Percentiles rank a stretch among this genome's conserved stretches.
phyloP scores from a whole-genome alignment of 192 early-diverging fungal species.

The Podila verticillata region DNA sequence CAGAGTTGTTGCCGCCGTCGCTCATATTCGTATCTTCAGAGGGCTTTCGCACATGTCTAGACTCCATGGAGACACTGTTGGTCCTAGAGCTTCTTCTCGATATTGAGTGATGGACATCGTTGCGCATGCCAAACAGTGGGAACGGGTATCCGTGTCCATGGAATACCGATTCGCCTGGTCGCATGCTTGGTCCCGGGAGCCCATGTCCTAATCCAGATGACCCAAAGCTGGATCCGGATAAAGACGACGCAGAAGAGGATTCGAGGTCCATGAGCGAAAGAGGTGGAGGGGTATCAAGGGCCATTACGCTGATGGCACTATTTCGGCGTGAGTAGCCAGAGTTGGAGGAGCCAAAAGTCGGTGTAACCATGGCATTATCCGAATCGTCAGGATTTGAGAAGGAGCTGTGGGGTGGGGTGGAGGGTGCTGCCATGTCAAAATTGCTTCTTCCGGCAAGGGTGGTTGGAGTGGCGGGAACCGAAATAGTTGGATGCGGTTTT shows the following conservation, averaged over 20 bases:
- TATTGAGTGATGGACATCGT: slow-evolving; percentile 6
- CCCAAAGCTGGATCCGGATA: slow-evolving; percentile 28
- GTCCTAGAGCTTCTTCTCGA: slow-evolving; percentile 41
- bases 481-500: slow-evolving; percentile 45
- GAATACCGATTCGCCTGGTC: slow-evolving; percentile 2
- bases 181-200: background rate
- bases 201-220: slow-evolving; percentile 7
- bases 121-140: slow-evolving; percentile 30
- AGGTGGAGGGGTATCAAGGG: slow-evolving; percentile 45
- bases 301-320: slow-evolving; percentile 43
- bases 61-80: slow-evolving; percentile 46
- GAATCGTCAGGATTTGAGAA: slow-evolving; percentile 42
- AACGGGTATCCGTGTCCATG: slow-evolving; percentile 25
- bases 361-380: slow-evolving; percentile 48
- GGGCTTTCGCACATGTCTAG: slow-evolving; percentile 34
- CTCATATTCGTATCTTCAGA: slow-evolving; percentile 49
- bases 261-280: slow-evolving; percentile 46
- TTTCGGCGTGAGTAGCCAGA: slow-evolving; percentile 31
- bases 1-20: slow-evolving; percentile 48
- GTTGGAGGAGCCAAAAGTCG: slow-evolving; percentile 37
- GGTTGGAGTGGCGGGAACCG: slow-evolving; percentile 28
- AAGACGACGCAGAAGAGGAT: slow-evolving; percentile 14
- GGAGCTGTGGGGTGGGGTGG: slow-evolving; percentile 40
- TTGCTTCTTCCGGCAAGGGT: slow-evolving; percentile 2
- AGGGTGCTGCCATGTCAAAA: slow-evolving; percentile 40